Base-by-base conservation (phyloP, 1,284 basidiomycete genomes). In the Xerocomus alliaceus region DNA sequence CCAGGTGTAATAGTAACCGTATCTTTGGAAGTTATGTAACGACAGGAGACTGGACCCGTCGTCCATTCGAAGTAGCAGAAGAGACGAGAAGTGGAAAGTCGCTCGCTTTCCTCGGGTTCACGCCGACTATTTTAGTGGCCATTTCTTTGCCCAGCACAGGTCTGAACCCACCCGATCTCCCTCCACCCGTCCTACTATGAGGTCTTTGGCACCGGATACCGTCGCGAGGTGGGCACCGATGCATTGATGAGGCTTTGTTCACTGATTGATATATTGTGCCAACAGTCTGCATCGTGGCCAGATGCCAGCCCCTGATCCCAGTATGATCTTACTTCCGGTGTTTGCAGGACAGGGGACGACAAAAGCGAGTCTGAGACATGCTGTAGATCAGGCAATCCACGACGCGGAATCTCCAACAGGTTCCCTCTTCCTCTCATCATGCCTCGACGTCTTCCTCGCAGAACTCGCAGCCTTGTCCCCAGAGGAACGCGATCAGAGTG, bases 291-390 rank as follows among this genome's bases (percentile, higher is more conserved):
- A 26, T 26, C 32, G 45, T 11, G 46, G 32, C 31, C 22, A 51
- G 11, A 68, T 63, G 66, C 26, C 29, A 28, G 39, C 52, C 63
- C 54, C 57, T 54, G 50, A 46, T n/a, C 20, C 26, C 2, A 44
- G 7, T 18, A 32, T n/a, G 31, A 54, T 73, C 56, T 15, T 64
- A 34, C 66, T 87, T 49, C 84, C 83, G 12, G 69, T 87, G 35
- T 87, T 89, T 63, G 79, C 83, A 51, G 86, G 86, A 10, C 87
- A 88, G 65, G 87, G 85, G 11, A 79, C 81, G 6, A 60, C 77
- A 12, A 73, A 75, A n/a, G 58, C 73, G 17, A 76, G 73, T 54
- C 66, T 79, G n/a, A 56, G 64, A 9, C 72, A 75, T 18, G 77
- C 77, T 15, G 75, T 76, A 7, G 68, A 78, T 15, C 79, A 77